A percentile compares a stretch with the other conserved stretches of the same genome.
Conservation (phyloP, 2,329 filamentous ascomycete genomes). For the Rutstroemia sp. region DNA sequence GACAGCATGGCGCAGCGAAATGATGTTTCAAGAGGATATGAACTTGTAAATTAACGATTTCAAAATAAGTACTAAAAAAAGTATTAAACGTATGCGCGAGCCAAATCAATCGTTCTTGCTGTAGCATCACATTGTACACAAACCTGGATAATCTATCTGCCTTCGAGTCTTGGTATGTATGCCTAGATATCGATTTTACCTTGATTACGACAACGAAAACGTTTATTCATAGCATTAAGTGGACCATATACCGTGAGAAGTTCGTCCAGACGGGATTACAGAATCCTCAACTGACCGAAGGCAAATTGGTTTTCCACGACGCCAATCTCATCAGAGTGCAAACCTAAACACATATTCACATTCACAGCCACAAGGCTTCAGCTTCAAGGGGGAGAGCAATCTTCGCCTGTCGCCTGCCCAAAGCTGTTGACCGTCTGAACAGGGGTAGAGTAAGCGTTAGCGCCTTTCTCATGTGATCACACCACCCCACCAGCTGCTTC, state of each 20-base stretch:
- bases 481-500: constrained; percentile 14
- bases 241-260: too few species aligned
- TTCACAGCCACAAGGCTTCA: too few species aligned
- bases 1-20: constrained; percentile 21
- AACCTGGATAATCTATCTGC: background rate
- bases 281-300: too few species aligned
- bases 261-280: too few species aligned
- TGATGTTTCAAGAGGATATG: constrained; percentile 17
- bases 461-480: constrained; percentile 11
- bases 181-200: too few species aligned
- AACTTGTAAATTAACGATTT: constrained; percentile 24
- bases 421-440: background rate
- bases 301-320: too few species aligned
- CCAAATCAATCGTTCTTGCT: background rate
- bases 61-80: constrained; percentile 4
- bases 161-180: background rate
- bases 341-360: too few species aligned
- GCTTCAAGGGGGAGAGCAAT: background rate
- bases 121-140: background rate
- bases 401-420: background rate
- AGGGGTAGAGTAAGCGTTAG: constrained; percentile 1
- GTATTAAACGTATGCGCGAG: background rate
- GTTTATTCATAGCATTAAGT: too few species aligned
- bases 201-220: too few species aligned
- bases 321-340: too few species aligned